phyloP scores from a whole-genome alignment of 345 rosid genomes.

The Arabis alpina region DNA sequence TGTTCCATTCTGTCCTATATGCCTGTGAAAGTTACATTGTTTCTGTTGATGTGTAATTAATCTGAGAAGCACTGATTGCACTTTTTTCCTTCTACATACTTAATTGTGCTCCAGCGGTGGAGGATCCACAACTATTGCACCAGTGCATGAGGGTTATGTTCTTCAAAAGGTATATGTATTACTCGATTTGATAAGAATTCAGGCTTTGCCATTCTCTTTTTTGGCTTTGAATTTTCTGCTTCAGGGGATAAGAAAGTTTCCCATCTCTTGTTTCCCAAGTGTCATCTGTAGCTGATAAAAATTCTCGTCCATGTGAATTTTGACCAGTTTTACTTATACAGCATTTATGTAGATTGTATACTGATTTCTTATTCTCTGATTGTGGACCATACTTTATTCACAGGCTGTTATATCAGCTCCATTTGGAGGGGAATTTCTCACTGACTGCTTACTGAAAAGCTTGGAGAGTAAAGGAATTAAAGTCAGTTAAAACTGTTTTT shows the following conservation, averaged over 20 bases:
- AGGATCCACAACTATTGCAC: conserved; percentile 90
- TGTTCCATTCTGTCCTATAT: background rate
- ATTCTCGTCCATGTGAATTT: background rate
- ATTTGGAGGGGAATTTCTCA: conserved; percentile 88
- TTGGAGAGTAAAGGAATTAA: conserved; percentile 86
- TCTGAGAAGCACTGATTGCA: conserved; percentile 3
- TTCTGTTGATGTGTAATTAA: background rate
- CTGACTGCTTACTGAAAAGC: conserved; percentile 92
- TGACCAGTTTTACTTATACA: no score
- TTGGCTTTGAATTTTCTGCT: conserved; percentile 13
- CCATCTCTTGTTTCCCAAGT: background rate
- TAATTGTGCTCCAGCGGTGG: conserved; percentile 66
- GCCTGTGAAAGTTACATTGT: background rate
- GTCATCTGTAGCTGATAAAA: conserved; percentile 8
- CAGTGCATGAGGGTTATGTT: conserved; percentile 95
- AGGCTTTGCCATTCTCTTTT: conserved; percentile 12
- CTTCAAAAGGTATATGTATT: conserved; percentile 74
- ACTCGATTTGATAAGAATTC: background rate
- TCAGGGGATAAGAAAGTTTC: background rate
- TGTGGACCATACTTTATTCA: background rate
- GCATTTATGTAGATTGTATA: background rate
- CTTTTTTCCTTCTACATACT: background rate
- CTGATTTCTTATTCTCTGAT: background rate
- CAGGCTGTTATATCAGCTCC: conserved; percentile 81
- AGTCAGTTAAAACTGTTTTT: conserved; percentile 52